Conservation (phyloP, 1,139 yeast species). For the Yamadazyma membranifaciens region DNA sequence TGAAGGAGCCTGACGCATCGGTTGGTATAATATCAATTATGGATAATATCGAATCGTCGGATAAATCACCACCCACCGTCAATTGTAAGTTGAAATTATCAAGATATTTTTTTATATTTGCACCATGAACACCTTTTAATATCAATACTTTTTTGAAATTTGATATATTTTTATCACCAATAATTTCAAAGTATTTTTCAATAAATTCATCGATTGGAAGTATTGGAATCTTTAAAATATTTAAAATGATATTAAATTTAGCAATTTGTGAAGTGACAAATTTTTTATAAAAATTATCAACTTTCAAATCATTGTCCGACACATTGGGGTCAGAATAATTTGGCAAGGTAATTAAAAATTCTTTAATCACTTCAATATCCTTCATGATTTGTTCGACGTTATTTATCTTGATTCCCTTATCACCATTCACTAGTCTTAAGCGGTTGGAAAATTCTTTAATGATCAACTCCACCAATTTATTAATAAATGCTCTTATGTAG, state of each 20-base stretch:
- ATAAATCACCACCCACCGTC: conserved; percentile 44
- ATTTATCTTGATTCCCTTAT: conserved; percentile 61
- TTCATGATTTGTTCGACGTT: conserved; percentile 80
- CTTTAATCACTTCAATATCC: conserved; percentile 67
- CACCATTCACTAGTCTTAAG: conserved; percentile 42
- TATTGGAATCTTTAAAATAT: conserved; percentile 60
- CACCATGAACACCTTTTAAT: conserved; percentile 48
- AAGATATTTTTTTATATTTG: conserved; percentile 51
- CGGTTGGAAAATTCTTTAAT: conserved; percentile 56
- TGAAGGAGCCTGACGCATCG: background rate
- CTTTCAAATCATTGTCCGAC: conserved; percentile 16
- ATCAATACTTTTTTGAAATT: conserved; percentile 67
- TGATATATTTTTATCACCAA: conserved; percentile 61
- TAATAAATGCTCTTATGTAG: conserved; percentile 71
- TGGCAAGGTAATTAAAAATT: conserved; percentile 54
- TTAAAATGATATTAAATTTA: conserved; percentile 61
- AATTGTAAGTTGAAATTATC: conserved; percentile 63
- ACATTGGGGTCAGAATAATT: conserved; percentile 34
- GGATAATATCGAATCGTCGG: conserved; percentile 18
- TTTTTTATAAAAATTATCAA: conserved; percentile 34
- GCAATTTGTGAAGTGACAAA: conserved; percentile 49
- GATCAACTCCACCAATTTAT: conserved; percentile 68
- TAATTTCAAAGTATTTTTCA: conserved; percentile 61
- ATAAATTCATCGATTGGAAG: conserved; percentile 66
- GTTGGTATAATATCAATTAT: conserved; percentile 6